These are phyloP conservation scores for Limnomonas spitsbergensis DNA, from an alignment of 139 green algal species.

Conservation along the genomic window DNA sequence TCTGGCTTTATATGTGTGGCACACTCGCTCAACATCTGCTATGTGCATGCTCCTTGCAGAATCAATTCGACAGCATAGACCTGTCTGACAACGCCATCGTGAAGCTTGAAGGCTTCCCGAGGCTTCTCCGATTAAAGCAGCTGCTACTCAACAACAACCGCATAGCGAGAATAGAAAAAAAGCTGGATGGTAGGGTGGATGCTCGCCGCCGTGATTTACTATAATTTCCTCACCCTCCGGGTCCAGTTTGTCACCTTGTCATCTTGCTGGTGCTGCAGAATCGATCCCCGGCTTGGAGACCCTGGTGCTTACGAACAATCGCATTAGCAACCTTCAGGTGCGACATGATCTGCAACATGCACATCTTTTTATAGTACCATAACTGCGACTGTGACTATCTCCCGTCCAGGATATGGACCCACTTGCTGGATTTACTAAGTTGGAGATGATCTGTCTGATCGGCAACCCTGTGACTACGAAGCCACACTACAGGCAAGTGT, in stretches of 20 bases:
- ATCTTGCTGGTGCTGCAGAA: slow-evolving; percentile 47
- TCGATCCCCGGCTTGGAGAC: slow-evolving; percentile 76
- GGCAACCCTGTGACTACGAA: slow-evolving; percentile 88
- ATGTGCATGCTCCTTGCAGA: slow-evolving; percentile 51
- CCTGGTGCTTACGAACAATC: slow-evolving; percentile 93
- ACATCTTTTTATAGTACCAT: not conserved
- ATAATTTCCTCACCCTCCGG: not conserved
- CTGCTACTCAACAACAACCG: slow-evolving; percentile 92
- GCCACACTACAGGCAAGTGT: slow-evolving; percentile 72
- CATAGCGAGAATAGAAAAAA: slow-evolving; percentile 69
- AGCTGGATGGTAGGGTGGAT: slow-evolving; percentile 61
- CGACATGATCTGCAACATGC: not conserved
- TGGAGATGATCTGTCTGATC: slow-evolving; percentile 79
- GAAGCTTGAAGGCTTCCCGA: slow-evolving; percentile 90
- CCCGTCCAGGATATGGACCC: slow-evolving; percentile 82
- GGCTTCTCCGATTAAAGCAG: slow-evolving; percentile 76
- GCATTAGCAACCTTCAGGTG: slow-evolving; percentile 78
- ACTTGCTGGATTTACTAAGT: slow-evolving; percentile 59
- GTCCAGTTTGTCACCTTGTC: not conserved
- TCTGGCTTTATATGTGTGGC: too few species aligned
- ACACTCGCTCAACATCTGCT: too few species aligned
- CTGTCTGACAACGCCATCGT: slow-evolving; percentile 95
- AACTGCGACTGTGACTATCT: not conserved
- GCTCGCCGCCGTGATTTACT: not conserved
- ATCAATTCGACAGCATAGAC: slow-evolving; percentile 98